These are phyloP conservation scores for Arthrinium phaeospermum DNA, from an alignment of 2,329 filamentous ascomycete species.

Conservation along the genomic window DNA sequence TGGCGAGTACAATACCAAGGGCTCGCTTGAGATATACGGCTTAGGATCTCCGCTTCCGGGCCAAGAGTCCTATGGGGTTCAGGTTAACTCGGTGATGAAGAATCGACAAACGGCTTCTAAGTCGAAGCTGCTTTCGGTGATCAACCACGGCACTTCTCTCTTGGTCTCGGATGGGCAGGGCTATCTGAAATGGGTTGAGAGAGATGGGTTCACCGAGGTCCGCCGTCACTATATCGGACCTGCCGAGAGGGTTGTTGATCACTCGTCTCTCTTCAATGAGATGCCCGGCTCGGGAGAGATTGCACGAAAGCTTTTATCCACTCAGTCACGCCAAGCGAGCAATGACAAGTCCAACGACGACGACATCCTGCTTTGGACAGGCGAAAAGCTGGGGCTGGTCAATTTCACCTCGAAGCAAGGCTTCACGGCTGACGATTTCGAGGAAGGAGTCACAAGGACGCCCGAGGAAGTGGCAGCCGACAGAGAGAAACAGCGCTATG, in stretches of 20 bases:
- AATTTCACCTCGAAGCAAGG: slow-evolving; percentile 61
- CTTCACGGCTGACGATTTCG: slow-evolving; percentile 58
- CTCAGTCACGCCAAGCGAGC: slow-evolving; percentile 43
- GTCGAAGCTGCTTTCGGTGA: slow-evolving; percentile 81
- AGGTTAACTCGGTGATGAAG: slow-evolving; percentile 61
- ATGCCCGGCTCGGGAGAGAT: slow-evolving; percentile 70
- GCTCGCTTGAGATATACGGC: slow-evolving; percentile 86
- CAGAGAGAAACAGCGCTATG: slow-evolving; percentile 65
- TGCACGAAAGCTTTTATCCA: slow-evolving; percentile 79
- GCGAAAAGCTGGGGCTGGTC: slow-evolving; percentile 79
- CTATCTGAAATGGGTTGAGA: slow-evolving; percentile 87
- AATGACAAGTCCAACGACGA: slow-evolving; percentile 55
- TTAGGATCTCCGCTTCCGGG: slow-evolving; percentile 48
- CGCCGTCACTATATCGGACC: slow-evolving; percentile 61
- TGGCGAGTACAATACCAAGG: slow-evolving; percentile 91
- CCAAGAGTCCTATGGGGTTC: slow-evolving; percentile 31
- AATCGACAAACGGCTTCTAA: slow-evolving; percentile 85
- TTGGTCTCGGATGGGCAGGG: slow-evolving; percentile 86
- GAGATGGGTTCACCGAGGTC: slow-evolving; percentile 73
- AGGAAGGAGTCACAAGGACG: slow-evolving; percentile 46
- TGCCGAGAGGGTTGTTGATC: slow-evolving; percentile 52
- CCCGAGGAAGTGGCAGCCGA: slow-evolving; percentile 57
- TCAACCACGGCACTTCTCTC: slow-evolving; percentile 80
- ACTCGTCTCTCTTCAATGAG: slow-evolving; percentile 58
- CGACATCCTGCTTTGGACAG: slow-evolving; percentile 86